Conservation (phyloP, 2,329 filamentous ascomycete species). For the Nectriaceae sp. region DNA sequence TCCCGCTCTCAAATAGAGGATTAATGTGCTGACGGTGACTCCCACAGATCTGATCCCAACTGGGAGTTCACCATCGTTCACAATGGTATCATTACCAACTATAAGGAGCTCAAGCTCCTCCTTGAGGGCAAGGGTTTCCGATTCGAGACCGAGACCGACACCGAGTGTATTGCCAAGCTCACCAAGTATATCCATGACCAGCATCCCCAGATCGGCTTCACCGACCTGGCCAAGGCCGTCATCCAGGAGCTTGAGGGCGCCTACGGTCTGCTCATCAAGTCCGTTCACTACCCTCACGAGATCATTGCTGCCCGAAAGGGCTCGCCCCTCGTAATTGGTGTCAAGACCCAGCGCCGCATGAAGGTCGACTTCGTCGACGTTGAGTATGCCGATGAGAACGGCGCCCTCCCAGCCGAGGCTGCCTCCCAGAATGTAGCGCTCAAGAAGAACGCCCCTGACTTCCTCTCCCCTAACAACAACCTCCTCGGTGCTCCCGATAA, state of each 20-base stretch:
- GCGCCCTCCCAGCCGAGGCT: constrained; percentile 83
- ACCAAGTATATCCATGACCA: constrained; percentile 97
- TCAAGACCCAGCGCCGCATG: constrained; percentile 97
- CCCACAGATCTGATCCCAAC: constrained; percentile 78
- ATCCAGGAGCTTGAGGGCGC: constrained; percentile 98
- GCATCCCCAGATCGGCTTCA: constrained; percentile 93
- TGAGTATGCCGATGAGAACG: constrained; percentile 87
- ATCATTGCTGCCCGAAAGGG: constrained; percentile 98
- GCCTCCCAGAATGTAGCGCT: constrained; percentile 95
- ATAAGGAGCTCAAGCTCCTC: constrained; percentile 97
- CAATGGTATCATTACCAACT: constrained; percentile 99
- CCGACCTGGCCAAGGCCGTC: constrained; percentile 93
- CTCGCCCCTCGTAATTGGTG: constrained; percentile 94
- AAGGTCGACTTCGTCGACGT: constrained; percentile 99
- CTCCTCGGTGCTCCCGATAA: constrained; percentile 92
- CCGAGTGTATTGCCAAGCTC: constrained; percentile 98
- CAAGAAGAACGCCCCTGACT: constrained; percentile 78
- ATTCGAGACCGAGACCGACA: constrained; percentile 99
- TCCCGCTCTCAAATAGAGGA: too few species aligned
- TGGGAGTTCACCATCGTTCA: constrained; percentile 98
- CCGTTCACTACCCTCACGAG: constrained; percentile 97
- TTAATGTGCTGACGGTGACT: constrained; percentile 20
- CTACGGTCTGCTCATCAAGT: constrained; percentile 97
- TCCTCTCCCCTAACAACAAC: constrained; percentile 61
- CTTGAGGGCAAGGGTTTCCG: constrained; percentile 93